Percentiles rank a stretch among this genome's conserved stretches.
These are phyloP conservation scores for Simplicillium sp. DNA, from an alignment of 2,329 filamentous ascomycete species.

Conservation along the genomic window DNA sequence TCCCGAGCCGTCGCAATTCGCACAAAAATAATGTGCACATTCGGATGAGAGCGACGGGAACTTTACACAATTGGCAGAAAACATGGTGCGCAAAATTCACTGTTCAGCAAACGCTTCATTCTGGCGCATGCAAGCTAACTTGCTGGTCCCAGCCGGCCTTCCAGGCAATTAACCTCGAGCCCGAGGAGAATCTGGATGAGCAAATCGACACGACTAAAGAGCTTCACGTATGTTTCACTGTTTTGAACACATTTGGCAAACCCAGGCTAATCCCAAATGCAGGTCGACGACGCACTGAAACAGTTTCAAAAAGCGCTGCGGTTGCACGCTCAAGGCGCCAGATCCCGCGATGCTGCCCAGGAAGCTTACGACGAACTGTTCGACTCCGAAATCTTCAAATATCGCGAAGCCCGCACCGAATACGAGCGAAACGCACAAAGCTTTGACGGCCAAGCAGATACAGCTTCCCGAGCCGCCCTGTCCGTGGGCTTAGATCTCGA, in stretches of 20 bases:
- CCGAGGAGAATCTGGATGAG: constrained; percentile 81
- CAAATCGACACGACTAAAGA: constrained; percentile 94
- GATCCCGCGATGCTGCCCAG: constrained; percentile 64
- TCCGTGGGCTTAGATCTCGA: constrained; percentile 43
- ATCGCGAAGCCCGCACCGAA: constrained; percentile 77
- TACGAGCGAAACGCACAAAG: constrained; percentile 62
- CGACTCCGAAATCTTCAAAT: constrained; percentile 86
- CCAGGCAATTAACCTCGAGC: constrained; percentile 86
- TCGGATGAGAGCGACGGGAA: constrained; percentile 1
- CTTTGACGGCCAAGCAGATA: constrained; percentile 34
- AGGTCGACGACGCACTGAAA: constrained; percentile 93
- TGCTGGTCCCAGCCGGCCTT: constrained; percentile 48
- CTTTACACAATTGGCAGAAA: constrained; percentile 4
- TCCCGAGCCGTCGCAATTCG: not conserved
- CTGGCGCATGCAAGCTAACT: constrained; percentile 5
- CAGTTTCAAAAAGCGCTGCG: constrained; percentile 87
- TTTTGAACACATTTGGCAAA: not conserved
- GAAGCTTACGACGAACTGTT: constrained; percentile 81
- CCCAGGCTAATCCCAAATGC: not conserved
- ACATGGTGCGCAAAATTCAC: constrained; percentile 3
- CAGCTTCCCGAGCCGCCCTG: constrained; percentile 33
- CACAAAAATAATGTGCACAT: too few relatives aligned
- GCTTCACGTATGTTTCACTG: constrained; percentile 50
- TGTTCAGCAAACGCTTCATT: not conserved
- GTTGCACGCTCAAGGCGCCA: constrained; percentile 77